These are phyloP conservation scores for Aspergillus quadrilineatus DNA, from an alignment of 2,329 filamentous ascomycete genomes.

Conservation along the genomic window DNA sequence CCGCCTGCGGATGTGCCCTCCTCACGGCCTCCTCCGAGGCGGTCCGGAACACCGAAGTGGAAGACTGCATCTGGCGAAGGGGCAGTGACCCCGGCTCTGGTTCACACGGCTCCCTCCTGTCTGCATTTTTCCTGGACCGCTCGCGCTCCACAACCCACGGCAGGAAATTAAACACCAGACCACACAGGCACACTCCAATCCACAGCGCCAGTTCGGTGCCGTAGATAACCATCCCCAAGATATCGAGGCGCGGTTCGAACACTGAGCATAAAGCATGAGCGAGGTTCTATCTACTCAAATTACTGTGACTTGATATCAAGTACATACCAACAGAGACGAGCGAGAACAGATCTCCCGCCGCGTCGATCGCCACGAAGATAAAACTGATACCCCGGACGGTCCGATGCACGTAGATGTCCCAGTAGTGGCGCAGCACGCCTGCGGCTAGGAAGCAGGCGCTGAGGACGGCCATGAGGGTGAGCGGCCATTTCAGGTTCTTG, in stretches of 20 bases:
- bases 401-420: conserved; percentile 65
- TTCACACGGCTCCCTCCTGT: conserved; percentile 8
- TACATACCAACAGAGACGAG: conserved; percentile 57
- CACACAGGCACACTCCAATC: conserved; percentile 65
- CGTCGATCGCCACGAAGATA: conserved; percentile 69
- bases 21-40: conserved; percentile 37
- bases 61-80: conserved; percentile 54
- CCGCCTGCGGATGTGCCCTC: no score
- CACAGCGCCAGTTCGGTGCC: conserved; percentile 65
- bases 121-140: conserved; percentile 5
- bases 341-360: conserved; percentile 66
- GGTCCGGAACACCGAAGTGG: conserved; percentile 64
- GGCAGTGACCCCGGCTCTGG: neutral
- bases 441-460: conserved; percentile 63
- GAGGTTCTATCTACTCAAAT: no score
- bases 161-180: conserved; percentile 62
- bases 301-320: neutral
- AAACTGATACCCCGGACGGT: conserved; percentile 71
- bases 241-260: conserved; percentile 41
- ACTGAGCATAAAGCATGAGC: conserved; percentile 17
- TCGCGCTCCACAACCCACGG: conserved; percentile 53
- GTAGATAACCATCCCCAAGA: conserved; percentile 67
- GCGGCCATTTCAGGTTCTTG: conserved; percentile 57
- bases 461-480: conserved; percentile 65
- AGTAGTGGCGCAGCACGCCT: conserved; percentile 67